Conservation (phyloP, 768 basidiomycete genomes). For the Wakefieldia striispora region DNA sequence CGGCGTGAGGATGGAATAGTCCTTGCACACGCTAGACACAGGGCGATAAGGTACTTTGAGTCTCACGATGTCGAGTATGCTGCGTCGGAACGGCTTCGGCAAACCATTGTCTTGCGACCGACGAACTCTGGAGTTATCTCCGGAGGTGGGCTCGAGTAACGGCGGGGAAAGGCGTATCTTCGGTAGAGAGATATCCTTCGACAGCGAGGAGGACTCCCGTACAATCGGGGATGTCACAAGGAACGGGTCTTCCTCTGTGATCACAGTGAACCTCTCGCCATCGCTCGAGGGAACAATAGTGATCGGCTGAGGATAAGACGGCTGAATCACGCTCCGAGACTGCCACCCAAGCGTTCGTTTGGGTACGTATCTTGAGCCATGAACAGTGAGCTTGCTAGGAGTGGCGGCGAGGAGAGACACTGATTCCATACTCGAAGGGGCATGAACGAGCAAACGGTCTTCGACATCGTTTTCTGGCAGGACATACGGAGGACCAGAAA, state of each 20-base stretch:
- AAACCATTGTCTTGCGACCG: neutral
- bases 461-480: slow-evolving; percentile 19
- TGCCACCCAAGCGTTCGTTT: slow-evolving; percentile 12
- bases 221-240: neutral
- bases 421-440: slow-evolving; percentile 26
- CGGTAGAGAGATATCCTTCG: slow-evolving; percentile 1
- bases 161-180: slow-evolving; percentile 3
- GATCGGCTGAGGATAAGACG: neutral
- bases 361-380: slow-evolving; percentile 26
- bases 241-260: slow-evolving; percentile 26
- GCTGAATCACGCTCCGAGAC: neutral
- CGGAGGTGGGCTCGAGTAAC: neutral
- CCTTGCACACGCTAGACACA: neutral
- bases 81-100: slow-evolving; percentile 18
- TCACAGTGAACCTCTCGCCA: slow-evolving; percentile 24
- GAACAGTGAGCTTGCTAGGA: slow-evolving; percentile 31
- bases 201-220: neutral
- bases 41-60: slow-evolving; percentile 6
- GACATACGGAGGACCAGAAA: slow-evolving; percentile 27
- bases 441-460: slow-evolving; percentile 12
- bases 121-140: neutral
- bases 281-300: slow-evolving; percentile 22
- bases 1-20: neutral
- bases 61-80: slow-evolving; percentile 24
- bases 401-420: slow-evolving; percentile 26